Percentiles rank a stretch among this genome's conserved stretches.
phyloP scores from a whole-genome alignment of 768 basidiomycete species.

The Amanita subjunquillea region DNA sequence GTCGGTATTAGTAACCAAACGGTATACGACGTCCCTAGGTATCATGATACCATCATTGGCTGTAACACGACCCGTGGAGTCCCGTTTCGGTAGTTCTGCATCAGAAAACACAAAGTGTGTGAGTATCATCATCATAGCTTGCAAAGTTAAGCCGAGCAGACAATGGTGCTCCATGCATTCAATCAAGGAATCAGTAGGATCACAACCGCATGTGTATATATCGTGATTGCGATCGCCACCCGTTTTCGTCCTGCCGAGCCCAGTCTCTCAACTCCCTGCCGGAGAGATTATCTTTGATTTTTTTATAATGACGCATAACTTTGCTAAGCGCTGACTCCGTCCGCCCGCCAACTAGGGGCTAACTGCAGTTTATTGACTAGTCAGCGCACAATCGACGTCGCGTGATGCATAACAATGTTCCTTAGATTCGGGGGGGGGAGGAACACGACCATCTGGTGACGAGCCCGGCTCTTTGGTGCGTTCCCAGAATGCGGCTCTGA shows the following conservation, averaged over 20 bases:
- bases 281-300: neutral
- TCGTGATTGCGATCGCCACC: neutral
- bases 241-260: neutral
- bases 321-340: neutral
- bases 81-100: neutral
- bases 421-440: neutral
- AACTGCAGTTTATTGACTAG: neutral
- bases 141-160: neutral
- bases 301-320: neutral
- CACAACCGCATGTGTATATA: neutral
- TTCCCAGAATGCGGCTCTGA: neutral
- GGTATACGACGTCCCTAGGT: neutral
- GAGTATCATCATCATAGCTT: neutral
- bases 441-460: neutral
- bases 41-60: slow-evolving; percentile 4
- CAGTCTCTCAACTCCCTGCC: neutral
- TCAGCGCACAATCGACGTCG: neutral
- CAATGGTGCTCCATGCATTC: neutral
- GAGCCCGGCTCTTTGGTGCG: neutral
- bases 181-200: neutral
- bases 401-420: neutral
- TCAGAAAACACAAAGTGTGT: slow-evolving; percentile 1
- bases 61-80: neutral
- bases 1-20: neutral
- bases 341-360: neutral